Evolutionary conservation across 2,329 filamentous ascomycete genomes (phyloP).

Genomic region (Aspergillus udagawae): DNA sequence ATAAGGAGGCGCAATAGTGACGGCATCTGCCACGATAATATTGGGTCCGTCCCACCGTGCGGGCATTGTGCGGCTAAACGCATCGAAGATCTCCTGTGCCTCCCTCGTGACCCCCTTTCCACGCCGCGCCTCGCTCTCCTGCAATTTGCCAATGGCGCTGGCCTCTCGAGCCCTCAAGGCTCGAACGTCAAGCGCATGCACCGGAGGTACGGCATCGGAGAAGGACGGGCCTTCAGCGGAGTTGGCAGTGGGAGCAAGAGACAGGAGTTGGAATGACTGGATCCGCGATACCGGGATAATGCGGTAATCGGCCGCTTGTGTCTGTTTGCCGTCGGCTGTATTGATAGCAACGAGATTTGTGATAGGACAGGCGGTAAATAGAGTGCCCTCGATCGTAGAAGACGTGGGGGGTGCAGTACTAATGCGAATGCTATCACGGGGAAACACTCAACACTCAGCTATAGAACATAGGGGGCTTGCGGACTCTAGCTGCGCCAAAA

Average conservation of each 20-base stretch:
- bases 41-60: slow-evolving; percentile 56
- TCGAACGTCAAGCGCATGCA: slow-evolving; percentile 50
- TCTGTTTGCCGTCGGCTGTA: slow-evolving; percentile 38
- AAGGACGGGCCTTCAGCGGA: slow-evolving; percentile 38
- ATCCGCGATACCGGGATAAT: slow-evolving; percentile 59
- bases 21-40: slow-evolving; percentile 59
- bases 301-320: slow-evolving; percentile 53
- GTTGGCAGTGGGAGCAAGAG: slow-evolving; percentile 31
- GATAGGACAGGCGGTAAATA: slow-evolving; percentile 59
- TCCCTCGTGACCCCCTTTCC: slow-evolving; percentile 60
- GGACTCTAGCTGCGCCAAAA: neutral
- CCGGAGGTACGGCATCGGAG: slow-evolving; percentile 43
- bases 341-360: slow-evolving; percentile 61
- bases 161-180: slow-evolving; percentile 54
- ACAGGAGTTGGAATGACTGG: slow-evolving; percentile 53
- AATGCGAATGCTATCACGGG: slow-evolving; percentile 50
- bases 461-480: neutral
- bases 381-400: slow-evolving; percentile 55
- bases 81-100: slow-evolving; percentile 62
- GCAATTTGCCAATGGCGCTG: slow-evolving; percentile 52
- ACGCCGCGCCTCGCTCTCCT: slow-evolving; percentile 54
- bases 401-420: slow-evolving; percentile 50
- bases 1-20: slow-evolving; percentile 58
- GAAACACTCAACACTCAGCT: slow-evolving; percentile 8
- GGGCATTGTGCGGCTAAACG: slow-evolving; percentile 57